Evolutionary conservation across 1,284 basidiomycete genomes (phyloP).

Genomic region (Fomitopsis betulina): DNA sequence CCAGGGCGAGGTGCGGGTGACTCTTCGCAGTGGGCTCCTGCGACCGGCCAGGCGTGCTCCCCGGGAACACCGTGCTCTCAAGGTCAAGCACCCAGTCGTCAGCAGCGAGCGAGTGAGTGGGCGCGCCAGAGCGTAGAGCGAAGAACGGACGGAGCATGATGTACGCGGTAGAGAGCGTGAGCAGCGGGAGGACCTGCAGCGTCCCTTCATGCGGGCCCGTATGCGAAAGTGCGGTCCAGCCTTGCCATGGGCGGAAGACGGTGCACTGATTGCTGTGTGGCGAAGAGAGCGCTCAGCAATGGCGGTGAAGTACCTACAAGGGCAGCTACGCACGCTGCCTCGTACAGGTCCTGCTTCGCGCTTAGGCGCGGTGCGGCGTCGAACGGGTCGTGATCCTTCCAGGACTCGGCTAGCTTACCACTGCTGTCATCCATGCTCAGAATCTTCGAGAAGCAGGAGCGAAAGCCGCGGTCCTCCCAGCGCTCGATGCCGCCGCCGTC

Average conservation of each 20-base stretch:
- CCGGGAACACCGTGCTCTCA: slow-evolving; percentile 57
- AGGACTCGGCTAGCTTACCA: too few relatives aligned
- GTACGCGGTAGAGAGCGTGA: slow-evolving; percentile 61
- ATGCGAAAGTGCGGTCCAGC: slow-evolving; percentile 64
- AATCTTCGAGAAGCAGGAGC: slow-evolving; percentile 53
- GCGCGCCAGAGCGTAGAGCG: slow-evolving; percentile 28
- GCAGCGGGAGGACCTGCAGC: slow-evolving; percentile 51
- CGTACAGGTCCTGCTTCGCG: slow-evolving; percentile 55
- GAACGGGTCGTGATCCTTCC: slow-evolving; percentile 46
- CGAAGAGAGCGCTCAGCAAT: background rate
- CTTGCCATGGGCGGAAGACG: slow-evolving; percentile 77
- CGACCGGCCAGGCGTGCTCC: slow-evolving; percentile 52
- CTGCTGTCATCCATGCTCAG: slow-evolving; percentile 30
- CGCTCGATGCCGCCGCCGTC: slow-evolving; percentile 75
- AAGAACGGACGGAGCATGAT: slow-evolving; percentile 77
- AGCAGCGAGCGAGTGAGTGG: slow-evolving; percentile 25
- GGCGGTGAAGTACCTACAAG: too few relatives aligned
- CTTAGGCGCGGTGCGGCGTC: slow-evolving; percentile 46
- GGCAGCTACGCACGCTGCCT: slow-evolving; percentile 37
- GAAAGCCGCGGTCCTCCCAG: slow-evolving; percentile 71
- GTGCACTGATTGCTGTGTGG: slow-evolving; percentile 56
- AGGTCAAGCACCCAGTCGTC: slow-evolving; percentile 64
- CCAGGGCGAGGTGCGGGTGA: slow-evolving; percentile 70
- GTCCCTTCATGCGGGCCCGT: slow-evolving; percentile 69
- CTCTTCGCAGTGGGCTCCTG: slow-evolving; percentile 60